A percentile compares a stretch with the other conserved stretches of the same genome.
phyloP scores from a whole-genome alignment of 352 stramenopile genomes.

The Pythium sp. region DNA sequence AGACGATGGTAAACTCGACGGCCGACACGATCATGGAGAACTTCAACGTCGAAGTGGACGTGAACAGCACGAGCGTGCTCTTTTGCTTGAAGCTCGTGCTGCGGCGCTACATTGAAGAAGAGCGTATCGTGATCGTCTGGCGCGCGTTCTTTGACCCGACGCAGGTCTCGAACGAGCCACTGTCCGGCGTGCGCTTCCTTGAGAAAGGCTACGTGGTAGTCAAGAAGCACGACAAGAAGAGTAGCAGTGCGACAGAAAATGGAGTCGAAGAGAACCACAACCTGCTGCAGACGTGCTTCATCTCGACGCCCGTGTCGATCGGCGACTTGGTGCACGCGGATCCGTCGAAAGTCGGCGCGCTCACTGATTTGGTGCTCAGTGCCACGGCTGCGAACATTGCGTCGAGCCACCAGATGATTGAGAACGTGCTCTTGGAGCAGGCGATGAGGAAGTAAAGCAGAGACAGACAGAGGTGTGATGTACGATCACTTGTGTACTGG shows the following conservation, averaged over 20 bases:
- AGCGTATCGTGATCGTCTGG: constrained; percentile 57
- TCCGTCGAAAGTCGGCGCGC: constrained; percentile 29
- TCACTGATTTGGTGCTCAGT: constrained; percentile 53
- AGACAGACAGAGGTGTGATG: too few species aligned
- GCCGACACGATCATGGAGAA: constrained; percentile 59
- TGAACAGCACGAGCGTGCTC: constrained; percentile 38
- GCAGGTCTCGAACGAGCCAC: constrained; percentile 37
- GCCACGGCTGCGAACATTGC: constrained; percentile 37
- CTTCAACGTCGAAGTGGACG: constrained; percentile 48
- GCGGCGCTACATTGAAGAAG: constrained; percentile 42
- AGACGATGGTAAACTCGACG: constrained; percentile 23
- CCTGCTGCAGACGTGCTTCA: constrained; percentile 31
- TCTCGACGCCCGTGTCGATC: constrained; percentile 30
- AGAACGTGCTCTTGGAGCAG: constrained; percentile 37
- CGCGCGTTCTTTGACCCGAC: constrained; percentile 46
- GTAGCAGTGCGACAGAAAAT: background rate
- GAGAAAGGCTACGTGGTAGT: constrained; percentile 61
- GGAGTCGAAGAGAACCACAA: background rate
- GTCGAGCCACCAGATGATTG: constrained; percentile 50
- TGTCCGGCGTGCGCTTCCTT: constrained; percentile 45
- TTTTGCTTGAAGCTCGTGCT: constrained; percentile 52
- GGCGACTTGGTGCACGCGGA: background rate
- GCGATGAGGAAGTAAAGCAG: too few species aligned
- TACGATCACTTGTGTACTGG: too few species aligned
- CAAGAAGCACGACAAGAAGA: constrained; percentile 20